phyloP scores from a whole-genome alignment of 768 basidiomycete genomes.

The Phlebiopsis flavidoalba region DNA sequence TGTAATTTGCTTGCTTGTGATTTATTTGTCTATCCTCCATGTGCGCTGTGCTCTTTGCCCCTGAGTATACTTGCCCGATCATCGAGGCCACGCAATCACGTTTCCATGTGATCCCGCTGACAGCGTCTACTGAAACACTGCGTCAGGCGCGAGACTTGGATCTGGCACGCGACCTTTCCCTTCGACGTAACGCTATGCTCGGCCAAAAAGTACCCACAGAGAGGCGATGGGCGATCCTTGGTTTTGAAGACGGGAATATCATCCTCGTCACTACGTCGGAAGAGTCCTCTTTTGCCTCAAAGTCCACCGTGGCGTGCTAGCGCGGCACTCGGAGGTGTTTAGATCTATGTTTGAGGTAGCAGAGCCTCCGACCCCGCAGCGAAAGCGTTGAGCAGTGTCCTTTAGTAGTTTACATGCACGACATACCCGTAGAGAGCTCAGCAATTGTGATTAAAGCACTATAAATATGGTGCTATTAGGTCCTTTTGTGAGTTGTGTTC shows the following conservation, averaged over 20 bases:
- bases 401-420: constrained; percentile 49
- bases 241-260: constrained; percentile 61
- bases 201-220: background rate
- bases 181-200: background rate
- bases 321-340: constrained; percentile 54
- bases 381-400: constrained; percentile 43
- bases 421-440: constrained; percentile 44
- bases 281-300: constrained; percentile 35
- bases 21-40: background rate
- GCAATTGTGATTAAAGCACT: constrained; percentile 46
- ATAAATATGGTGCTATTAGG: constrained; percentile 42
- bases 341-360: constrained; percentile 50
- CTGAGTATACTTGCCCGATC: too few species aligned
- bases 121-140: too few species aligned
- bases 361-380: constrained; percentile 22
- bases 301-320: constrained; percentile 40
- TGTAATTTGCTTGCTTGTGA: background rate
- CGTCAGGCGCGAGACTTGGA: background rate
- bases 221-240: constrained; percentile 36
- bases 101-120: too few species aligned
- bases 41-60: too few species aligned
- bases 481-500: constrained; percentile 40
- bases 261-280: constrained; percentile 39
- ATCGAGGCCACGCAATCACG: too few species aligned
- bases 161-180: background rate